These are phyloP conservation scores for Xerocomus spinulosus DNA, from an alignment of 768 basidiomycete genomes.

Conservation along the genomic window DNA sequence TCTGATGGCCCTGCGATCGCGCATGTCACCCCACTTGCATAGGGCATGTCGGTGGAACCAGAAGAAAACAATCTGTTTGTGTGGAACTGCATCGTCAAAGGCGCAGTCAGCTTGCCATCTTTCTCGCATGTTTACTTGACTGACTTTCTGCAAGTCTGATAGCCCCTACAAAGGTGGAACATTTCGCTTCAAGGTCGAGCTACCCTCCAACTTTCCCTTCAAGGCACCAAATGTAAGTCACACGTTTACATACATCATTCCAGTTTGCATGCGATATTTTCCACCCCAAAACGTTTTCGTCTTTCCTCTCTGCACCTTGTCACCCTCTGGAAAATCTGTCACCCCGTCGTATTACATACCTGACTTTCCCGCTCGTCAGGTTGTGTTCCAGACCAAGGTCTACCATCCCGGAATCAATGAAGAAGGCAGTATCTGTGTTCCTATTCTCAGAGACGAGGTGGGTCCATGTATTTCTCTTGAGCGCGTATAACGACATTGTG, in stretches of 20 bases:
- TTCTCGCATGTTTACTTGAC: conserved; percentile 1
- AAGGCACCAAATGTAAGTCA: conserved; percentile 69
- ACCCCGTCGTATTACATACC: conserved; percentile 17
- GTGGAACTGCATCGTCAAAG: conserved; percentile 78
- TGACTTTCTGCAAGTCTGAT: conserved; percentile 46
- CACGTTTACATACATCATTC: conserved; percentile 3
- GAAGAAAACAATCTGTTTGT: conserved; percentile 69
- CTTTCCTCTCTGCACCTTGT: background rate
- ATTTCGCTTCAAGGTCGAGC: conserved; percentile 65
- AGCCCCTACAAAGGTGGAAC: conserved; percentile 83
- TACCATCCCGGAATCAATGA: conserved; percentile 92
- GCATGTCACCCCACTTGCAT: conserved; percentile 5
- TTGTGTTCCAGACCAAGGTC: conserved; percentile 79
- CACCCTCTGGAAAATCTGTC: background rate
- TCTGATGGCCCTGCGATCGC: conserved; percentile 9
- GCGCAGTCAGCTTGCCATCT: conserved; percentile 46
- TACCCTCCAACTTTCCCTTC: conserved; percentile 84
- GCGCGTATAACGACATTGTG: background rate
- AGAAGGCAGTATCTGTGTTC: conserved; percentile 81
- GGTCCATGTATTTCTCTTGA: conserved; percentile 21
- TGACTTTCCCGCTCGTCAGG: conserved; percentile 39
- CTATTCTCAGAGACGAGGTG: conserved; percentile 80
- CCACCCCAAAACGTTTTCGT: conserved; percentile 18
- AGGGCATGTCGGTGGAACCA: conserved; percentile 63
- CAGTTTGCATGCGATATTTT: background rate